Base-by-base conservation (phyloP, 2,329 filamentous ascomycete species). In the Claviceps pusilla region DNA sequence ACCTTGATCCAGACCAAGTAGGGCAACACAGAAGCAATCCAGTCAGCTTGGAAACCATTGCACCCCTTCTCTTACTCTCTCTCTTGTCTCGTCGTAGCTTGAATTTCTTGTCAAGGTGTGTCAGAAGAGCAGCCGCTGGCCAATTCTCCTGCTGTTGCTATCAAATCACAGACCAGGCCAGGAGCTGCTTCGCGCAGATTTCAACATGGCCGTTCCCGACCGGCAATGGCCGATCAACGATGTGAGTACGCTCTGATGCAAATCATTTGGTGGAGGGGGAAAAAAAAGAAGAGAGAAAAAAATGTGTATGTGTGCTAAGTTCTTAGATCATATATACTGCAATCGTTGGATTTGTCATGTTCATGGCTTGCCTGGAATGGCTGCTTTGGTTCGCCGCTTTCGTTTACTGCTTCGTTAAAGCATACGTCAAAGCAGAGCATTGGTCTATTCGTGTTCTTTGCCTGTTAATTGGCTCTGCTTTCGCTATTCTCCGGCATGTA, bases 321-420 rank as follows among this genome's bases (percentile, higher is more conserved):
- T 12, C 14, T 35, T 60, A 97, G 88, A 89, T 95, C 61, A 74
- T 91, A 55, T 96, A 94, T 66, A 84, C 90, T 9, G 74, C 83
- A 54, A 84, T 96, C 60, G 78, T 96, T 41, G 87, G 87, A 19
- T 69, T 84, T 7, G 75, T 96, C 51, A 89, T 96, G 83, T 63
- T 93, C 29, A 87, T 86, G 56, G 91, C 91, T 2, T 76, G 89
- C 35, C 74, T 97, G 9, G 91, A 97, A 71, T 97, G 93, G 89
- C 83, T 95, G 57, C 78, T 97, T 14, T 96, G 90, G 89, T 77
- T 97, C 45, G 82, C 86, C n/a, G 89, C 91, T 3, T 97, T 97
- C 65, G 66, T 93, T 58, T 97, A 96, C 70, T 97, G 91, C 66
- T 74, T 96, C 1, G 73, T 82, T 64, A 95, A 96, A 67, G 89